Evolutionary conservation across 768 basidiomycete genomes (phyloP), one percentile per base, ranked within the genome.

Genomic region (Leccinum longicurvipes): DNA sequence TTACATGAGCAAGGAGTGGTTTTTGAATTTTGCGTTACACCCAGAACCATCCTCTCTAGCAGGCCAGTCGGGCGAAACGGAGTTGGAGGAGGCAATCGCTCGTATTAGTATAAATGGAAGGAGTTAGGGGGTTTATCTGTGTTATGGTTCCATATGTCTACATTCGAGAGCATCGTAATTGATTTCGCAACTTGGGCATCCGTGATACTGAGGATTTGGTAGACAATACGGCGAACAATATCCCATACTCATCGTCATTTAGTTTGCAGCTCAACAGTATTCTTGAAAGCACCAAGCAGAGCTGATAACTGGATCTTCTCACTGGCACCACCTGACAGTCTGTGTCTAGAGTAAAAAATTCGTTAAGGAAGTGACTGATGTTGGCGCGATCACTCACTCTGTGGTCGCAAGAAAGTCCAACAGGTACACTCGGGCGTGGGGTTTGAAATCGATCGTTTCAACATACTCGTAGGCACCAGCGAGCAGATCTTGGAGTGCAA

Each of bases 221-320:
- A 6, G 17, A 31, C 41, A 28, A 11, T 36, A 36, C 34, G 34
- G 9, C n/a, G 17, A 36, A 36, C 10, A 11, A 19, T 29, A n/a
- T 10, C 11, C 4, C 11, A 14, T 47, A 31, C 29, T 21, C 42
- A n/a, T 41, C 12, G 41, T 69, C 50, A 66, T 60, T 80, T 84
- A 17, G 81, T 74, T 25, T 85, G 80, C 47, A 92, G 66, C 67
- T 96, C 92, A 7, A 97, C 90, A 0, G 91, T 84, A 58, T 91
- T 88, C 72, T 99, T 99, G 78, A 98, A 96, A 6, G 89, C 89
- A 4, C 90, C 94, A 4, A 98, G 75, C 57, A 99, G 72, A 1
- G 93, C 93, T 7, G 93, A 93, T 50, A 98, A 68, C 67, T 98
- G 97, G 51, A 99, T 85, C 67, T 93, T 98, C 72, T 99, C 97